Percentiles rank a stretch among this genome's conserved stretches.
phyloP scores from a whole-genome alignment of 1,284 basidiomycete genomes.

The Heterobasidion parviporum region DNA sequence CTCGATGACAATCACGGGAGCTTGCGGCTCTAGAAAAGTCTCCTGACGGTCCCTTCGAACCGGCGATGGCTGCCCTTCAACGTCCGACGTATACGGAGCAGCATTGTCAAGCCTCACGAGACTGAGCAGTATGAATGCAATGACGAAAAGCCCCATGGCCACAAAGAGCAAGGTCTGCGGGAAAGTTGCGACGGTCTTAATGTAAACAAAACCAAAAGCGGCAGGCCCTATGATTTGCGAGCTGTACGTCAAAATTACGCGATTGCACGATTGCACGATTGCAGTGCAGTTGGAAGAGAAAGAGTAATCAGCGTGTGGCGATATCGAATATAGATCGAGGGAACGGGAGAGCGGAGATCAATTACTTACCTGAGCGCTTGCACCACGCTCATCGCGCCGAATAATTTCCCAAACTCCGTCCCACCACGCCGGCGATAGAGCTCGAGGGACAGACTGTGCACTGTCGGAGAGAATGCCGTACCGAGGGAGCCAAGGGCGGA shows the following conservation, averaged over 20 bases:
- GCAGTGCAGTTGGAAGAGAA: background rate
- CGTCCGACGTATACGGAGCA: slow-evolving; percentile 1
- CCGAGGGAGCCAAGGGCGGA: slow-evolving; percentile 44
- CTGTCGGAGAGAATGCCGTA: slow-evolving; percentile 53
- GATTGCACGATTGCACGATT: background rate
- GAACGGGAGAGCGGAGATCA: background rate
- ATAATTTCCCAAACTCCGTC: slow-evolving; percentile 52
- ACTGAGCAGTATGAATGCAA: slow-evolving; percentile 35
- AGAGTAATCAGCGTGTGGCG: no score
- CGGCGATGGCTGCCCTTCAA: background rate
- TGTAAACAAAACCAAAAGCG: slow-evolving; percentile 50
- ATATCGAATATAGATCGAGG: no score
- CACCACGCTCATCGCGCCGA: slow-evolving; percentile 65
- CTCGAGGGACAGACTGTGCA: slow-evolving; percentile 59
- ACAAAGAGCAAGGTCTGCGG: slow-evolving; percentile 50
- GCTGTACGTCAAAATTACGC: slow-evolving; percentile 17
- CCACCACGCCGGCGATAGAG: slow-evolving; percentile 44
- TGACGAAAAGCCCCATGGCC: slow-evolving; percentile 24
- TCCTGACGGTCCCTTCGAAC: background rate
- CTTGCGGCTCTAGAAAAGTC: background rate
- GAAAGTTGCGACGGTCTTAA: slow-evolving; percentile 48
- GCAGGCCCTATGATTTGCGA: slow-evolving; percentile 50
- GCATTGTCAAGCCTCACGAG: slow-evolving; percentile 30
- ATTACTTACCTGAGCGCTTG: slow-evolving; percentile 51
- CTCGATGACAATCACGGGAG: background rate